Evolutionary conservation across 2,329 filamentous ascomycete genomes (phyloP), one percentile per base, ranked within the genome.

Genomic region (Plenodomus lindquistii): DNA sequence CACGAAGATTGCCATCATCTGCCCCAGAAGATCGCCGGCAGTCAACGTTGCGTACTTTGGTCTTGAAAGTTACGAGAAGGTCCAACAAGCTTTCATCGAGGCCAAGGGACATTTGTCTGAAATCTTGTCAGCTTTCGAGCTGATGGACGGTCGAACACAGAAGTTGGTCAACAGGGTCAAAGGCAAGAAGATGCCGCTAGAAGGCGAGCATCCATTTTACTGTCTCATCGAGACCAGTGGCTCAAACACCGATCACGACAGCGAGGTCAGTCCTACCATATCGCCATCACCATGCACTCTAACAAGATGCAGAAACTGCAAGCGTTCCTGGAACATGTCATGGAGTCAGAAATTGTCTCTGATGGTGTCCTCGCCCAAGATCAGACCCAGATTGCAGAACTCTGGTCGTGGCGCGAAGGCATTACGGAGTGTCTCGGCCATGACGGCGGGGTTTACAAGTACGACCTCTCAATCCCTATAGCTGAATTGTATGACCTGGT

Each of bases 371-470:
- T 97, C 34, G 94, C 94, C 1, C 88, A 97, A 74, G 89, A 97
- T 66, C 91, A 95, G 74, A 96, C 93, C 1, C 95, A 99, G 74
- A 82, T 89, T 58, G 85, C 84, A 66, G 81, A 87, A 3, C 81
- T 99, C 42, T 99, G 94, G 94, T 81, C 84, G 50, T 97, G 92
- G 85, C 85, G 94, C 55, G 94, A 99, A 78, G 91, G 91, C 60
- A 90, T 99, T 60, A 87, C 92, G 0, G 94, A 99, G 76, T 86
- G 87, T 38, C 79, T 95, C 20, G 89, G 89, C 54, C 91, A 97
- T 72, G 91, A 88, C 75, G 95, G 94, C 49, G 94, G 92, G 37
- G 92, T 94, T 8, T 99, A 99, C 82, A 99, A 99, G 77, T 99
- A 99, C 72, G 94, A 99, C 68, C 81, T 99, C 24, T 97, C 94